phyloP scores from a whole-genome alignment of 805 yeast genomes.

The Starmerella potacharoeniae region DNA sequence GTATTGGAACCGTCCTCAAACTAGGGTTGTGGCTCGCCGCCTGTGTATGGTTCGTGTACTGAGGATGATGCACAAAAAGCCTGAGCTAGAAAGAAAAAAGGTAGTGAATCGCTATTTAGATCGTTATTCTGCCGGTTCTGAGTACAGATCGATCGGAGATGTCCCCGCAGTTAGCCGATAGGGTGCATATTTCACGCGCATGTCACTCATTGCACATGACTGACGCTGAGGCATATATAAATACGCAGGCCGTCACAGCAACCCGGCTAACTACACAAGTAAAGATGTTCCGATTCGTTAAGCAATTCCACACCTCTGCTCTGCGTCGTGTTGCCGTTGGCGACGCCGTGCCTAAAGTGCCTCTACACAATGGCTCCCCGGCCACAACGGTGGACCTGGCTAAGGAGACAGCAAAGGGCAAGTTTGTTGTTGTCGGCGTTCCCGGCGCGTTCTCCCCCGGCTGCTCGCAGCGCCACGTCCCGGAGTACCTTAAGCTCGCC shows the following conservation, averaged over 20 bases:
- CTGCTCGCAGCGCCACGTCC: slow-evolving; percentile 60
- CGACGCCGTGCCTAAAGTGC: slow-evolving; percentile 45
- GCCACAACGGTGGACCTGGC: slow-evolving; percentile 50
- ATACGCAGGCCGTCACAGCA: background rate
- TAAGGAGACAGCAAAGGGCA: slow-evolving; percentile 37
- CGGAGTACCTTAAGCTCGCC: slow-evolving; percentile 51
- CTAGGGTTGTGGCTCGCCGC: no score
- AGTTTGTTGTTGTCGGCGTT: slow-evolving; percentile 45
- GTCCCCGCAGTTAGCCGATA: no score
- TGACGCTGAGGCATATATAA: background rate
- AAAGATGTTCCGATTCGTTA: slow-evolving; percentile 2
- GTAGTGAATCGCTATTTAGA: no score
- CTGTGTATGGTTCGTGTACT: no score
- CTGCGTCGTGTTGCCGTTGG: slow-evolving; percentile 41
- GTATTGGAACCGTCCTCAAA: no score
- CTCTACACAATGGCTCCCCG: slow-evolving; percentile 51
- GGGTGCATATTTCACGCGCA: no score
- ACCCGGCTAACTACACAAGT: background rate
- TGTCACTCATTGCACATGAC: background rate
- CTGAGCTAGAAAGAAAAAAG: no score
- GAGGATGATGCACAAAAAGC: no score
- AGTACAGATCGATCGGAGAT: no score
- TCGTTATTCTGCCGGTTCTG: no score
- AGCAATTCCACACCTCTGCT: slow-evolving; percentile 21
- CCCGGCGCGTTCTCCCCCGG: slow-evolving; percentile 79